phyloP scores from a whole-genome alignment of 345 rosid genomes.

The Hibiscus syriacus region DNA sequence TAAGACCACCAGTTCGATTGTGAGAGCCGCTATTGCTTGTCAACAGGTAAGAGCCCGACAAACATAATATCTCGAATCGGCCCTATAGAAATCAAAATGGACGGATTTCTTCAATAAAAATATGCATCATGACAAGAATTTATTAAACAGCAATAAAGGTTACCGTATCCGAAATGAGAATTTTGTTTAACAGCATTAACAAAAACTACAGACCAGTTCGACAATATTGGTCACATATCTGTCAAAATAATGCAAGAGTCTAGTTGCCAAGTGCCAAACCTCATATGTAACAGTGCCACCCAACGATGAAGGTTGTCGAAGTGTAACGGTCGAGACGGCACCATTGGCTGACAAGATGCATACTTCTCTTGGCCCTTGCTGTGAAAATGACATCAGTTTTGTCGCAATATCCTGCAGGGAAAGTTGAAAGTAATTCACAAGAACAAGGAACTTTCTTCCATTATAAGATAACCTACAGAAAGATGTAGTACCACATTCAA shows the following conservation, averaged over 20 bases:
- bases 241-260: too few species aligned
- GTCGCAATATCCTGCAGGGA: conserved; percentile 64
- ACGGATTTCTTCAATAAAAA: background rate
- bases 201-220: background rate
- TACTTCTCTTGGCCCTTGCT: conserved; percentile 78
- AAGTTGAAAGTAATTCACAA: conserved; percentile 7
- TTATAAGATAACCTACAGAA: background rate
- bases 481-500: background rate
- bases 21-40: conserved; percentile 35
- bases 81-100: conserved; percentile 46
- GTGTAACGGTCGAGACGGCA: conserved; percentile 79
- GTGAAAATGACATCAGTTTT: conserved; percentile 73
- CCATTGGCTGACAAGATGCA: conserved; percentile 90
- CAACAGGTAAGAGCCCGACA: conserved; percentile 67
- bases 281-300: conserved; percentile 80
- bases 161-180: background rate
- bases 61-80: conserved; percentile 73
- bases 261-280: conserved; percentile 36
- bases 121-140: background rate
- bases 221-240: background rate
- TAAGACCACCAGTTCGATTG: conserved; percentile 63
- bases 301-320: conserved; percentile 69
- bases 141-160: background rate
- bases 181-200: background rate
- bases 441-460: background rate